Conservation (phyloP, 2,329 filamentous ascomycete species). For the Thelonectria olida region DNA sequence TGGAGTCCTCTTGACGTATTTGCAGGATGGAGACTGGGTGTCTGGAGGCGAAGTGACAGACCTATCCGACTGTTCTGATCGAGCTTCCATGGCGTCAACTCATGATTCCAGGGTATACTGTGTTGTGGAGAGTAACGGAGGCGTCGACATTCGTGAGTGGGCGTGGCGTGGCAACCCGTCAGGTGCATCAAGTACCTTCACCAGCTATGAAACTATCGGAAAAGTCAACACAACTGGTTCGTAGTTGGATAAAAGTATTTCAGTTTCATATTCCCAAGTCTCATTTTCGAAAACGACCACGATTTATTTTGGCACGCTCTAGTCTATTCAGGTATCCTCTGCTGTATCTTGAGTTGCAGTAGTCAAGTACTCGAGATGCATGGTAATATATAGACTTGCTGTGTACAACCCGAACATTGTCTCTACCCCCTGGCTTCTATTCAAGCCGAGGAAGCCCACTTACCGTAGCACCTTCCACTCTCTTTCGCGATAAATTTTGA, state of each 20-base stretch:
- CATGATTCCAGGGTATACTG: slow-evolving; percentile 5
- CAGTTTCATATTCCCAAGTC: no score
- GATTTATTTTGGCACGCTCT: background rate
- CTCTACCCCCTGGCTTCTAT: no score
- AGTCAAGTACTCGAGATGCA: no score
- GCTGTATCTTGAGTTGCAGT: no score
- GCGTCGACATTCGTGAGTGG: background rate
- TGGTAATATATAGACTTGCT: no score
- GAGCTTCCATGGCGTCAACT: background rate
- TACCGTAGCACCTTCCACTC: no score
- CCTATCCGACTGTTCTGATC: background rate
- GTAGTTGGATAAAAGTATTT: no score
- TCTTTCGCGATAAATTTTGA: no score
- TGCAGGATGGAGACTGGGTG: background rate
- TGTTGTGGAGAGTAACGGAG: background rate
- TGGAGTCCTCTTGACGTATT: slow-evolving; percentile 10
- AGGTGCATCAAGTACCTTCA: background rate
- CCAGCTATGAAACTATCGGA: slow-evolving; percentile 5
- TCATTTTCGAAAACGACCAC: background rate
- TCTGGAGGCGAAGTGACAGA: slow-evolving; percentile 2
- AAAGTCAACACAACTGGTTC: background rate
- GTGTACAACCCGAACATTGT: no score
- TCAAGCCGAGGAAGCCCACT: no score
- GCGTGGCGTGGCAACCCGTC: background rate
- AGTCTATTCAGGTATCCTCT: no score